Evolutionary conservation across 139 green algal species (phyloP), one percentile per base, ranked within the genome.

Genomic region (Volvox africanus): DNA sequence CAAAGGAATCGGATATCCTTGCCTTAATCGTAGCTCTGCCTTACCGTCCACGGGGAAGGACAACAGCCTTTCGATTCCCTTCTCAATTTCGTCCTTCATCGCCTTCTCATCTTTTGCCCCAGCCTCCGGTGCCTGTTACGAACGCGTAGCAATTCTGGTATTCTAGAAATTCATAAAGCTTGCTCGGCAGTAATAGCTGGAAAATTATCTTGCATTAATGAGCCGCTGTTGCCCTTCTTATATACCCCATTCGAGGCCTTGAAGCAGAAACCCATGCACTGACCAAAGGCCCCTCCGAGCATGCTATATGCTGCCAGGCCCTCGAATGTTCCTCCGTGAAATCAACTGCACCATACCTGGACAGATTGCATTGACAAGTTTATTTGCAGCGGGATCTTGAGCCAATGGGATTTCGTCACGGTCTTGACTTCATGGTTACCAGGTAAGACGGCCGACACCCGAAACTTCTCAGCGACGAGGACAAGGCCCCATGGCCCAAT

Each of bases 341-440:
- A 55, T 55, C 44, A 55, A 55, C 44, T 9, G 9, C 44, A 55
- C 5, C 9, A n/a, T 55, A 84, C 33, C 90, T 81, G 90, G 28
- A 82, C 82, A 30, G 16, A 89, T 32, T 90, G 86, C 73, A 90
- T 75, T 3, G 71, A 83, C 30, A 69, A 22, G 73, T 84, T 37
- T 62, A 98, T 95, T 92, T 97, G 93, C 61, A 98, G 92, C 28
- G 96, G 95, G 14, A 99, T 93, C 18, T 94, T 93, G 65, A 97
- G 75, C 98, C 98, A 99, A 21, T 94, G 92, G 79, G 91, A 95
- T 65, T 97, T 96, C 14, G 94, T 94, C 3, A 99, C 95, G 0
- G 95, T 96, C 78, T 97, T 96, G 35, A 99, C 94, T 35, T 95
- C 88, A 90, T 99, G 97, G 18, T 97, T 96, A 17, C 98, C 98